Evolutionary conservation across 495 filamentous ascomycete species (phyloP).

Genomic region (Friedmanniomyces simplex): DNA sequence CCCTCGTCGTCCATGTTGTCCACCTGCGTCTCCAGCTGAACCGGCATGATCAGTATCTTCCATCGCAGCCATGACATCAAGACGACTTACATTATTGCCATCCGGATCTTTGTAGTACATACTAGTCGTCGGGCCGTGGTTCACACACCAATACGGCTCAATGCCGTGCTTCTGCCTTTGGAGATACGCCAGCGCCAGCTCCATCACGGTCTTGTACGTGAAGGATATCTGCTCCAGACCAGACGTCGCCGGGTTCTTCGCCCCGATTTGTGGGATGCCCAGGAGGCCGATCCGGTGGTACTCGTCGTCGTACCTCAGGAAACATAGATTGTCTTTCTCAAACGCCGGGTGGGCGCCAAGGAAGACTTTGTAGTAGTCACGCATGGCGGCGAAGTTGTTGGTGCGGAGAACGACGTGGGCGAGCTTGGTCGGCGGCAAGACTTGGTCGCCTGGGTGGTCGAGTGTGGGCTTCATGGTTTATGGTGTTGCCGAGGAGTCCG

Average conservation of each 20-base stretch:
- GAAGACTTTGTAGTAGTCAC: slow-evolving; percentile 32
- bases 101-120: slow-evolving; percentile 18
- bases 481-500: not conserved
- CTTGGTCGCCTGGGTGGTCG: slow-evolving; percentile 1
- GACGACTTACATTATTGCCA: slow-evolving; percentile 4
- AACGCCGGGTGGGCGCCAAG: slow-evolving; percentile 24
- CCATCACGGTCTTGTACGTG: slow-evolving; percentile 6
- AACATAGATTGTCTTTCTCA: not conserved
- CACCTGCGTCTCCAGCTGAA: slow-evolving; percentile 38
- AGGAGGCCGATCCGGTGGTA: slow-evolving; percentile 27
- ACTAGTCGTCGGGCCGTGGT: slow-evolving; percentile 11
- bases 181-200: slow-evolving; percentile 25
- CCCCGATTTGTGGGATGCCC: not conserved
- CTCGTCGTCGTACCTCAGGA: slow-evolving; percentile 22
- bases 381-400: slow-evolving; percentile 17
- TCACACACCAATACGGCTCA: slow-evolving; percentile 36
- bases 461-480: not conserved
- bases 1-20: slow-evolving; percentile 36
- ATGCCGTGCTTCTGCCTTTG: slow-evolving; percentile 29
- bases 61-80: no score
- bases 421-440: slow-evolving; percentile 7
- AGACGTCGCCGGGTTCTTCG: slow-evolving; percentile 24
- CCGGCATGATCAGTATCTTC: no score
- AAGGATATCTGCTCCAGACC: slow-evolving; percentile 14
- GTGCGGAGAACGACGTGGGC: slow-evolving; percentile 14